These are phyloP conservation scores for Fusarium falciforme DNA, from an alignment of 2,329 filamentous ascomycete species.

Conservation along the genomic window DNA sequence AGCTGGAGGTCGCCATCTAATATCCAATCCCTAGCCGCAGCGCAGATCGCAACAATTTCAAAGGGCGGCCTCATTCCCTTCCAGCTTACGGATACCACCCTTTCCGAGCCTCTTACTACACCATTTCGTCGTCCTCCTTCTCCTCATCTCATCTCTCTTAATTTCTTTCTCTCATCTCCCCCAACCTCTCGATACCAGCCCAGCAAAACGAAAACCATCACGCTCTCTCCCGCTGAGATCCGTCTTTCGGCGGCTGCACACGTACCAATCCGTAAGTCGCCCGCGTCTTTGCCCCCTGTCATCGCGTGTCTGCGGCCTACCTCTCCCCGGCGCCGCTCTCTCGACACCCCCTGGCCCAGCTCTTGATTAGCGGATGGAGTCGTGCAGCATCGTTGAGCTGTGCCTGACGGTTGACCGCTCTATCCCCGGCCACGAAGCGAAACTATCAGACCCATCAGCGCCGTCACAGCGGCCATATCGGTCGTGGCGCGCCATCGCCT, in stretches of 20 bases:
- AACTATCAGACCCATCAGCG: slow-evolving; percentile 6
- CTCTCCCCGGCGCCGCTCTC: slow-evolving; percentile 28
- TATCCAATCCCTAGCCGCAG: slow-evolving; percentile 20
- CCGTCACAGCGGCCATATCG: slow-evolving; percentile 12
- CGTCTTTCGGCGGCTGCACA: slow-evolving; percentile 24
- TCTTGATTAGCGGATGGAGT: slow-evolving; percentile 37
- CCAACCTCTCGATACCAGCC: slow-evolving; percentile 20
- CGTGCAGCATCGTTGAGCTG: slow-evolving; percentile 28
- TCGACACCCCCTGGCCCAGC: slow-evolving; percentile 20
- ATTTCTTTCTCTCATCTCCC: slow-evolving; percentile 6
- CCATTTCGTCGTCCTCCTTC: slow-evolving; percentile 1
- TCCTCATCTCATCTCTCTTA: neutral
- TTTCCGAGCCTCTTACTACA: slow-evolving; percentile 14
- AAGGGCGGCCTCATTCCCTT: slow-evolving; percentile 33
- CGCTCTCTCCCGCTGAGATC: neutral
- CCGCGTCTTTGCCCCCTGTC: slow-evolving; percentile 27
- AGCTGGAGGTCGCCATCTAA: slow-evolving; percentile 23
- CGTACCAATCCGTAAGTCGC: slow-evolving; percentile 35
- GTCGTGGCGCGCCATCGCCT: slow-evolving; percentile 32
- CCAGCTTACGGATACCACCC: slow-evolving; percentile 10
- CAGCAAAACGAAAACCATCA: slow-evolving; percentile 1
- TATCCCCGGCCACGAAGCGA: slow-evolving; percentile 14
- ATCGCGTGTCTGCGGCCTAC: slow-evolving; percentile 31
- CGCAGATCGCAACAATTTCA: slow-evolving; percentile 21
- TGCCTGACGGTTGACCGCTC: slow-evolving; percentile 38